Percentiles rank a stretch among this genome's conserved stretches.
Conservation (phyloP, 352 stramenopile species). For the Globisporangium solare region DNA sequence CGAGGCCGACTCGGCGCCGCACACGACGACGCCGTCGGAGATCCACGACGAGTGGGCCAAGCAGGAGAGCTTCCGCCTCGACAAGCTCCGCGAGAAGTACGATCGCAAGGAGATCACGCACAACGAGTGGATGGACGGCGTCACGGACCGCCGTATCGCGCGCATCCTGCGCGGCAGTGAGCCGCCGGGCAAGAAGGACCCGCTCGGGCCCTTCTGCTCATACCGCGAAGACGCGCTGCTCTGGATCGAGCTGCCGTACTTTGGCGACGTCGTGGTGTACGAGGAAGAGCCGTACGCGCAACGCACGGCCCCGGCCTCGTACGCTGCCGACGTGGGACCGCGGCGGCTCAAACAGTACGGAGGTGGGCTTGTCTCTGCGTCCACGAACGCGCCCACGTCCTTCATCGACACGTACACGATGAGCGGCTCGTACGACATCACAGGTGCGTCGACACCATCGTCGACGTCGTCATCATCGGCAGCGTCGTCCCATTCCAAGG, state of each 20-base stretch:
- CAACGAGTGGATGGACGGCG: conserved; percentile 91
- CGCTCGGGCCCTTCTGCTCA: conserved; percentile 70
- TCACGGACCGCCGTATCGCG: conserved; percentile 82
- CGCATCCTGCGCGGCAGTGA: conserved; percentile 78
- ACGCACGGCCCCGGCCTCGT: conserved; percentile 50
- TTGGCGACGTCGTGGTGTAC: conserved; percentile 89
- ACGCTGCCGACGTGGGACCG: conserved; percentile 38
- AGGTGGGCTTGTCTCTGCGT: conserved; percentile 15
- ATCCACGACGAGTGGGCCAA: conserved; percentile 67
- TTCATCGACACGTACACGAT: conserved; percentile 40
- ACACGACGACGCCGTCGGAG: conserved; percentile 62
- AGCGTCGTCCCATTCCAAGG: conserved; percentile 23
- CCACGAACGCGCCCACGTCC: conserved; percentile 8
- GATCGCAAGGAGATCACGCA: conserved; percentile 81
- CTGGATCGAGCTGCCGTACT: conserved; percentile 89
- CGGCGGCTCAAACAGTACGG: conserved; percentile 35
- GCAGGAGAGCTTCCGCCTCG: conserved; percentile 76
- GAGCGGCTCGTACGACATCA: conserved; percentile 46
- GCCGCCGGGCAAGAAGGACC: conserved; percentile 61
- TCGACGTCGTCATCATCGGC: conserved; percentile 4
- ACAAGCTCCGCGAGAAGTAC: conserved; percentile 88
- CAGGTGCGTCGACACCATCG: conserved; percentile 9
- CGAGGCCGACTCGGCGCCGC: conserved; percentile 64
- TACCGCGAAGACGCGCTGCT: conserved; percentile 79
- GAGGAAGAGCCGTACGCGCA: conserved; percentile 90